A percentile compares a stretch with the other conserved stretches of the same genome.
These are phyloP conservation scores for Aspergillus felis DNA, from an alignment of 2,329 filamentous ascomycete species.

Conservation along the genomic window DNA sequence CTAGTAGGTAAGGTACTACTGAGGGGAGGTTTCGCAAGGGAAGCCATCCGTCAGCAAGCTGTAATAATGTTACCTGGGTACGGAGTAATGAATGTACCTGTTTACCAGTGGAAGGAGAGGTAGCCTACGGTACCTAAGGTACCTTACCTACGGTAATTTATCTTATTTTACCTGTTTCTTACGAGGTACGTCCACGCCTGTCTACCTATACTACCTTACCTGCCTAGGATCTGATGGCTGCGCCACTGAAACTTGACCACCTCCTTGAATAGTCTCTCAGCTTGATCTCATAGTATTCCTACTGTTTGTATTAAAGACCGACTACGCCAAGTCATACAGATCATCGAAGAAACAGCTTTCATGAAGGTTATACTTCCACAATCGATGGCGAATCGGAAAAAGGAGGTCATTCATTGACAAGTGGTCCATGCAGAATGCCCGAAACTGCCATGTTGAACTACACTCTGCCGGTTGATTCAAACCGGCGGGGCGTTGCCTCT, in stretches of 20 bases:
- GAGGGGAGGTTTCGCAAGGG: neutral
- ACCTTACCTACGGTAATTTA: too few species aligned
- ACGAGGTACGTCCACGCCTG: too few species aligned
- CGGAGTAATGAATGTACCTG: too few species aligned
- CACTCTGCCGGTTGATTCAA: slow-evolving; percentile 23
- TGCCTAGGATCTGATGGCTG: too few species aligned
- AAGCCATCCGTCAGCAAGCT: neutral
- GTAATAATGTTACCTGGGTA: neutral
- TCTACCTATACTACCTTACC: too few species aligned
- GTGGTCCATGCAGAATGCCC: slow-evolving; percentile 6
- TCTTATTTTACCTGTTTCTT: too few species aligned
- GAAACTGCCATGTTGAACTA: slow-evolving; percentile 14
- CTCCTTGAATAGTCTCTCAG: too few species aligned
- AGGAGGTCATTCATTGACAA: slow-evolving; percentile 5
- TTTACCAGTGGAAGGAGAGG: neutral
- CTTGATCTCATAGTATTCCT: neutral
- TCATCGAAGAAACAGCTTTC: neutral
- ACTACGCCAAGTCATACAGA: neutral
- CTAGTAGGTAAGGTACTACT: too few species aligned
- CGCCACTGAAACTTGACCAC: too few species aligned
- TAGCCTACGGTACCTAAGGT: too few species aligned
- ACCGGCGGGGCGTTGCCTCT: slow-evolving; percentile 20
- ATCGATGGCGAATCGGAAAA: neutral
- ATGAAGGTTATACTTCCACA: neutral
- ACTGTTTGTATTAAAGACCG: neutral